A percentile compares a stretch with the other conserved stretches of the same genome.
Evolutionary conservation across 2,329 filamentous ascomycete genomes (phyloP).

Genomic region (Colletotrichum trifolii): DNA sequence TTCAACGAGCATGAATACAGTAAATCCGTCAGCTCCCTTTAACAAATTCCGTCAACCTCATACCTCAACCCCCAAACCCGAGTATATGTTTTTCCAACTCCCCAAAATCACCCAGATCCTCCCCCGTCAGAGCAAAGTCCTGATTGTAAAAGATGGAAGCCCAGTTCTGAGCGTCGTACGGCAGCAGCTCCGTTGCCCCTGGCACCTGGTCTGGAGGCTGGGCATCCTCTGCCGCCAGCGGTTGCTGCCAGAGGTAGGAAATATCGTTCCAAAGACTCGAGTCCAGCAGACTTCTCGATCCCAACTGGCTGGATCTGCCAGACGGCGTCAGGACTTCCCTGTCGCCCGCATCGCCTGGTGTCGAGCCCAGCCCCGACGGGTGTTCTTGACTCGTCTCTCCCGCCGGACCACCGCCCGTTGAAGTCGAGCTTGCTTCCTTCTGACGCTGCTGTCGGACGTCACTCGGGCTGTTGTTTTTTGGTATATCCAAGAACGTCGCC

Average conservation of each 20-base stretch:
- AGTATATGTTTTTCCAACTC: slow-evolving; percentile 25
- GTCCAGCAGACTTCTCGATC: slow-evolving; percentile 25
- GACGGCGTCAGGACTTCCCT: not conserved
- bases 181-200: slow-evolving; percentile 10
- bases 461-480: not conserved
- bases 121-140: slow-evolving; percentile 11
- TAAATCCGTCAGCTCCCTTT: too few relatives aligned
- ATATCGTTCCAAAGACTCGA: slow-evolving; percentile 34
- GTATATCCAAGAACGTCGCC: slow-evolving; percentile 18
- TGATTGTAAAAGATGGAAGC: slow-evolving; percentile 20
- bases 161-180: slow-evolving; percentile 14
- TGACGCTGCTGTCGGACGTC: too few relatives aligned
- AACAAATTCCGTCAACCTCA: not conserved
- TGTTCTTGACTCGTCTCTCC: not conserved
- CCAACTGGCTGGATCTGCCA: slow-evolving; percentile 12
- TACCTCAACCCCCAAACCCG: slow-evolving; percentile 1
- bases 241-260: slow-evolving; percentile 27
- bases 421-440: too few relatives aligned
- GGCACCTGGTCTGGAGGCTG: not conserved
- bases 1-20: too few relatives aligned
- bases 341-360: not conserved
- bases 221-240: too few relatives aligned
- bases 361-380: not conserved
- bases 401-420: too few relatives aligned
- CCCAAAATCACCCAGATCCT: slow-evolving; percentile 27